Base-by-base conservation (phyloP, 306 rosid species). In the Cyamopsis tetragonoloba region DNA sequence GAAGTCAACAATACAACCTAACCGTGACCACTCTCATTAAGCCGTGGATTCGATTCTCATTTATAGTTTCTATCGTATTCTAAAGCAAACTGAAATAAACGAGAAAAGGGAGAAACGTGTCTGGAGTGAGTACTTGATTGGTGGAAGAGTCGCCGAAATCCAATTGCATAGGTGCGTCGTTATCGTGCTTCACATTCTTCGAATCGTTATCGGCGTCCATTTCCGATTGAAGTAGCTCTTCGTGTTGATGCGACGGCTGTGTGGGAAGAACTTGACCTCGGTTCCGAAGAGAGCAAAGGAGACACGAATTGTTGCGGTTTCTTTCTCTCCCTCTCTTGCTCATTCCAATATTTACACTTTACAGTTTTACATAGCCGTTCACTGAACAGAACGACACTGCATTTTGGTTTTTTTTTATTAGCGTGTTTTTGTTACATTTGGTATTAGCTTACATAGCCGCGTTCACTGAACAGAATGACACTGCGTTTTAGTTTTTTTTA, bases 161-260 rank as follows among this genome's bases (percentile, higher is more conserved):
- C 86, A 80, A 81, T 35, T 81, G 88, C 79, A 79, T 77, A 22
- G 78, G 48, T 0, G 71, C 28, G 9, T 64, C 70, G 4, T 60
- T n/a, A n/a, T n/a, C 68, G 3, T 54, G 35, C 17, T 69, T 70
- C 54, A 12, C 27, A 15, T 70, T 64, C 39, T 26, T 69, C 51
- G 50, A 34, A 64, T 68, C 84, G 43, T 81, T 62, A 74, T 82
- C 83, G 15, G 80, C 51, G 6, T 87, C 86, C 96, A 92, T 91
- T 63, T 61, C 24, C 1, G 6, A 37, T 35, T 18, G 58, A 55
- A 28, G 51, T 2, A 19, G 31, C 12, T 10, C 1, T 35, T 4
- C 0, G 6, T 2, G 43, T 7, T 37, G 77, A 3, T 1, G 64
- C 6, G 42, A 28, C 19, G 11, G 34, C 7, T 4, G n/a, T 27